Evolutionary conservation across 768 basidiomycete genomes (phyloP).

Genomic region (Auriscalpium vulgare): DNA sequence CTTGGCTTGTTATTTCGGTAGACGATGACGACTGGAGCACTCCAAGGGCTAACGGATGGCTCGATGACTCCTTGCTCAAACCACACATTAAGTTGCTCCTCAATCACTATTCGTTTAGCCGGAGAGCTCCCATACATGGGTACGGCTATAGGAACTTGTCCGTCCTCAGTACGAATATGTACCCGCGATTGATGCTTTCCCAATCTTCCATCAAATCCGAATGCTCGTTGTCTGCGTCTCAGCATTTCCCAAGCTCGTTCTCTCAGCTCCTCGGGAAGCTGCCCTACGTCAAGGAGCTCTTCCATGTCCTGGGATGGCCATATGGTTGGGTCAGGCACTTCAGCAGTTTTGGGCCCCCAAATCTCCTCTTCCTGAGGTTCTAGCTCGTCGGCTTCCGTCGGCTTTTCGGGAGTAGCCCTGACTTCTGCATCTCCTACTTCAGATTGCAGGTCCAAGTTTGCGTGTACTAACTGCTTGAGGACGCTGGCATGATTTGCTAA

Average conservation of each 20-base stretch:
- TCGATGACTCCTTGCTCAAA: constrained; percentile 31
- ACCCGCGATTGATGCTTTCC: constrained; percentile 10
- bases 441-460: no score
- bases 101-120: constrained; percentile 2
- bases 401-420: not conserved
- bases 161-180: not conserved
- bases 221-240: constrained; percentile 3
- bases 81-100: constrained; percentile 8
- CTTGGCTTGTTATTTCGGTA: constrained; percentile 31
- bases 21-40: constrained; percentile 24
- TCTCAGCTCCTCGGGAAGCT: not conserved
- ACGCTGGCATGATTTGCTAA: not conserved
- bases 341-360: constrained; percentile 25
- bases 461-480: not conserved
- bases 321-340: constrained; percentile 14
- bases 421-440: not conserved
- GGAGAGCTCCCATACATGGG: constrained; percentile 7
- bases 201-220: constrained; percentile 19
- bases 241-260: not conserved
- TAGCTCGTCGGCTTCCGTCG: not conserved
- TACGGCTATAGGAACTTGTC: not conserved
- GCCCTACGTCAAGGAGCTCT: not conserved
- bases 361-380: constrained; percentile 10
- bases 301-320: not conserved
- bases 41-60: constrained; percentile 32